These are phyloP conservation scores for Gentiana macrophylla DNA, from an alignment of 257 asterid genomes.

Conservation along the genomic window DNA sequence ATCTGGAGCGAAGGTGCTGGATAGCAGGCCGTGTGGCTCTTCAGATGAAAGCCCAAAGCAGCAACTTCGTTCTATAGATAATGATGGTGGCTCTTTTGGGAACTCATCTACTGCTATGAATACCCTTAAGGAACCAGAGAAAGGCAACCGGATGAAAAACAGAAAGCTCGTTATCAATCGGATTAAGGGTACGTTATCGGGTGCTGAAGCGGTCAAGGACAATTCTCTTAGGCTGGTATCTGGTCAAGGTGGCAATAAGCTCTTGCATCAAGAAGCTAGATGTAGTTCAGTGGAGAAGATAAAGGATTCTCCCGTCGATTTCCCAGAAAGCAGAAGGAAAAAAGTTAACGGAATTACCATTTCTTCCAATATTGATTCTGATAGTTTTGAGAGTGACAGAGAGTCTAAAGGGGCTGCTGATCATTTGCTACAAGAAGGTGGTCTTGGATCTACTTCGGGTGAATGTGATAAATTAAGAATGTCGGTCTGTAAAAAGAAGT, in stretches of 20 bases:
- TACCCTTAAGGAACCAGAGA: slow-evolving; percentile 4
- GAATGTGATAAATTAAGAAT: slow-evolving; percentile 21
- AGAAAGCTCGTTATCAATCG: not conserved
- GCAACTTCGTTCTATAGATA: slow-evolving; percentile 19
- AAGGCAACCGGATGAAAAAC: not conserved
- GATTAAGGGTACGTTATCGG: not conserved
- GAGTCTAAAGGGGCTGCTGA: slow-evolving; percentile 19
- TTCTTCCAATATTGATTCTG: slow-evolving; percentile 19
- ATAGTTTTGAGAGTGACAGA: slow-evolving; percentile 30
- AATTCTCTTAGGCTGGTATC: slow-evolving; percentile 20
- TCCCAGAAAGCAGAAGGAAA: slow-evolving; percentile 16
- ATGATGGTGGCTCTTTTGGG: slow-evolving; percentile 4
- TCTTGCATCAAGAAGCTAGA: slow-evolving; percentile 23
- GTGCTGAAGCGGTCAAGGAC: slow-evolving; percentile 18
- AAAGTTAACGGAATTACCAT: slow-evolving; percentile 20
- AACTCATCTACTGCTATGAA: not conserved
- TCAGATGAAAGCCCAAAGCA: slow-evolving; percentile 18
- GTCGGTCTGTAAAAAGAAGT: slow-evolving; percentile 23
- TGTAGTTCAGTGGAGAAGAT: slow-evolving; percentile 26
- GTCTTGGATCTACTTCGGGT: slow-evolving; percentile 18
- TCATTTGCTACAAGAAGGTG: slow-evolving; percentile 19
- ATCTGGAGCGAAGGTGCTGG: slow-evolving; percentile 25
- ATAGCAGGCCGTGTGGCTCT: slow-evolving; percentile 22
- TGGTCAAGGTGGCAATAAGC: slow-evolving; percentile 22
- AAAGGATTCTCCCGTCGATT: slow-evolving; percentile 27